Evolutionary conservation across 108 stramenopile genomes (phyloP).

Genomic region (Pseudonitzschia pungens): DNA sequence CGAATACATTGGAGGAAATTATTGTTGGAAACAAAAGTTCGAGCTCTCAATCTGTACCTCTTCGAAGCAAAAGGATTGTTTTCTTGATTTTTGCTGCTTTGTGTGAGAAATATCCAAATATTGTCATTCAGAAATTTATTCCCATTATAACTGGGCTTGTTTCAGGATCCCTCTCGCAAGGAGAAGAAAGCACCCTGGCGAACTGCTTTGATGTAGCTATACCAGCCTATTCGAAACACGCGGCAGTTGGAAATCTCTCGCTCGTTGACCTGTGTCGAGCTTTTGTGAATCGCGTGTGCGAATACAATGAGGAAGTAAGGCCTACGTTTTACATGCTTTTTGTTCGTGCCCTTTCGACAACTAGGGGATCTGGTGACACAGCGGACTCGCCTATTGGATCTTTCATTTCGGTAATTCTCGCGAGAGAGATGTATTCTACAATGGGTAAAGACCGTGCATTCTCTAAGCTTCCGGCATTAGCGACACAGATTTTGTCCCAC

Average conservation of each 20-base stretch:
- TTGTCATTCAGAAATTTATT: constrained; percentile 55
- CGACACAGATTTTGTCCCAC: neutral
- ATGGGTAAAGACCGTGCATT: neutral
- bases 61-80: constrained; percentile 27
- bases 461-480: neutral
- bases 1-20: constrained; percentile 4
- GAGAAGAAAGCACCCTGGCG: constrained; percentile 14
- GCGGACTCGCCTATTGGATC: constrained; percentile 32
- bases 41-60: constrained; percentile 2
- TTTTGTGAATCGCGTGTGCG: constrained; percentile 27
- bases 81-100: constrained; percentile 54
- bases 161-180: constrained; percentile 17
- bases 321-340: constrained; percentile 38
- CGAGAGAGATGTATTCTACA: constrained; percentile 30
- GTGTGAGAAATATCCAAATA: constrained; percentile 53
- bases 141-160: constrained; percentile 51
- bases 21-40: neutral
- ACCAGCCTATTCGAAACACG: constrained; percentile 57
- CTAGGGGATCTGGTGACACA: neutral
- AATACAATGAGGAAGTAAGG: neutral
- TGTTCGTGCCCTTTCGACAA: constrained; percentile 33
- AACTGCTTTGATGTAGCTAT: constrained; percentile 43
- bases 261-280: constrained; percentile 44
- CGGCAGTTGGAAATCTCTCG: constrained; percentile 44
- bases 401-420: constrained; percentile 47